Base-by-base conservation (phyloP, 108 stramenopile genomes). In the Chaetoceros muelleri region DNA sequence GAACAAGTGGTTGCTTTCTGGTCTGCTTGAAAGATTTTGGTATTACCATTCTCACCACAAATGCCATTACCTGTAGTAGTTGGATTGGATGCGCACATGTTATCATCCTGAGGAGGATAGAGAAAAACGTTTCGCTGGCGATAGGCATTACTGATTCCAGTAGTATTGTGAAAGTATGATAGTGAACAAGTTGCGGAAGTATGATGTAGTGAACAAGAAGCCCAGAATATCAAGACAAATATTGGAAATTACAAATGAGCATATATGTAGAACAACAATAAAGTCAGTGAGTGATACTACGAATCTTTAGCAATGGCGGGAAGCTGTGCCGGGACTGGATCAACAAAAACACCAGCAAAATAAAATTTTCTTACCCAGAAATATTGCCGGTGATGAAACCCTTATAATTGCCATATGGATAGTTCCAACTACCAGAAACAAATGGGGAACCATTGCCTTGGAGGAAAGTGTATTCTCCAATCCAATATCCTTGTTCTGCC, bases 111-210 rank as follows among this genome's bases (percentile, higher is more conserved):
- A 2, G 67, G 67, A 13, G 72, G 67, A 26, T 74, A 74, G 20
- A 74, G 34, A 48, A 74, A 74, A 13, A 74, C 67, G 46, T 74
- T 74, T 40, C 73, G 29, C 47, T 74, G 73, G 44, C 73, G 73
- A 28, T 74, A 74, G 7, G 61, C 48, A 20, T 70, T 70, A 1
- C 73, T 59, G 60, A 40, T 50, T 23, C n/a, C 26, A 34, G 28
- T 19, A 51, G 53, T 17, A 25, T 50, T 29, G 50, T 19, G 23
- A 60, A 8, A 46, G 27, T 26, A 30, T 25, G 27, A 44, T 60
- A 51, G 48, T 17, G 10, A 7, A 1, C 2, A 30, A 29, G 48
- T 31, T 28, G 5, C 34, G 34, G 13, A 40, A 40, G 13, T 17
- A 8, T 22, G 18, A 18, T 40, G 27, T 19, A 20, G 20, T 40